These are phyloP conservation scores for Hygrocybe coccinea DNA, from an alignment of 768 basidiomycete species.

Conservation along the genomic window DNA sequence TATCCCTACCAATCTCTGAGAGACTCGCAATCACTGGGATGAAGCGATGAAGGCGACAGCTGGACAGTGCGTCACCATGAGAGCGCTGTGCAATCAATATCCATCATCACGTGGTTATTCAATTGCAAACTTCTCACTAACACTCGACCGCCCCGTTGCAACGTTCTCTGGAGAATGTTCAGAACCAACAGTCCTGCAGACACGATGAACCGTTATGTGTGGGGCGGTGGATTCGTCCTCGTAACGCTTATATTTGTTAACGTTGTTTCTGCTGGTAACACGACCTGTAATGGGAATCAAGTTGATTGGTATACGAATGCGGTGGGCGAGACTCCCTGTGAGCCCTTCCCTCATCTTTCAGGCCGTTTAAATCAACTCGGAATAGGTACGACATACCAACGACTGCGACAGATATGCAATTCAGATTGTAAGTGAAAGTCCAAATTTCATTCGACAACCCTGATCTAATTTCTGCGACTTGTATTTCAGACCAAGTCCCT, in stretches of 20 bases:
- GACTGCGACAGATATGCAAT: slow-evolving; percentile 24
- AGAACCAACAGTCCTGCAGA: not conserved
- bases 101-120: no score
- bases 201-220: not conserved
- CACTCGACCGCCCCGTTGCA: no score
- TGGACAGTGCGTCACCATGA: no score
- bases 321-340: slow-evolving; percentile 27
- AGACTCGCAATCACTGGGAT: no score
- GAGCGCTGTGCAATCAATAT: no score
- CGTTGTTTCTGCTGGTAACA: slow-evolving; percentile 12
- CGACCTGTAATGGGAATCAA: slow-evolving; percentile 17
- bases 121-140: no score
- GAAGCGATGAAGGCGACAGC: no score
- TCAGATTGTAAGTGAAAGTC: slow-evolving; percentile 16
- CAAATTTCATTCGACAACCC: not conserved
- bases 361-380: not conserved
- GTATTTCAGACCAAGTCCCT: slow-evolving; percentile 18
- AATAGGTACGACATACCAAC: slow-evolving; percentile 22
- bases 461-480: not conserved
- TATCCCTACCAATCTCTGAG: no score
- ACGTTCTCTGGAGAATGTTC: no score
- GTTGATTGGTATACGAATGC: slow-evolving; percentile 24
- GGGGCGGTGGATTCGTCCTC: not conserved
- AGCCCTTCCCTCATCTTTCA: slow-evolving; percentile 3
- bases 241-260: not conserved